Evolutionary conservation across 345 rosid genomes (phyloP).

Genomic region (Lepidium didymum): DNA sequence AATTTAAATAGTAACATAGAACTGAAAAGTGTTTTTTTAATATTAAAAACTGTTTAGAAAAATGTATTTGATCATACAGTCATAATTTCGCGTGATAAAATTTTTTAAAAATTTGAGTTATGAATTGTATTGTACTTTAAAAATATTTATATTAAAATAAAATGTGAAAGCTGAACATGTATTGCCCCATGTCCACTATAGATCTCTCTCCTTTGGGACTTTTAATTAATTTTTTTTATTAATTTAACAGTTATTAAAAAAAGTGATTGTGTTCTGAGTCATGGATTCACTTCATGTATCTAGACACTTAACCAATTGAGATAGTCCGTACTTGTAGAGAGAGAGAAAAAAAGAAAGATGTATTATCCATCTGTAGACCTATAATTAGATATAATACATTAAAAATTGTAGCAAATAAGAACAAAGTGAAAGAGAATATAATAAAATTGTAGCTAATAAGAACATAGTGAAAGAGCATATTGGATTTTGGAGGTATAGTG

Average conservation of each 20-base stretch:
- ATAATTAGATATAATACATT: background rate
- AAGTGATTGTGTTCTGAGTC: background rate
- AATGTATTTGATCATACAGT: too few relatives aligned
- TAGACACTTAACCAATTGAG: background rate
- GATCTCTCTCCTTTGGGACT: background rate
- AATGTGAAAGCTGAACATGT: background rate
- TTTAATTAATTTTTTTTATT: background rate
- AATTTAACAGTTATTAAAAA: background rate
- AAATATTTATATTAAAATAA: background rate
- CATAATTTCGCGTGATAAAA: too few relatives aligned
- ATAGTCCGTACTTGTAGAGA: slow-evolving; percentile 3
- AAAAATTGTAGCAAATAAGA: background rate
- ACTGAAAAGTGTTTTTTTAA: too few relatives aligned
- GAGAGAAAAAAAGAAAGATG: too few relatives aligned
- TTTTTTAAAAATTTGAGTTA: too few relatives aligned
- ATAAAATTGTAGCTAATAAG: background rate
- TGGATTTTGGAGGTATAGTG: slow-evolving; percentile 13
- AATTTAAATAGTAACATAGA: too few relatives aligned
- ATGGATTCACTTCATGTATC: background rate
- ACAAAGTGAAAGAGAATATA: slow-evolving; percentile 21
- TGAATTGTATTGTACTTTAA: too few relatives aligned
- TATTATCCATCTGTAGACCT: slow-evolving; percentile 7
- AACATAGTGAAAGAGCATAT: slow-evolving; percentile 23
- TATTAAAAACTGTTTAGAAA: too few relatives aligned
- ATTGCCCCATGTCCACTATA: background rate